A percentile compares a stretch with the other conserved stretches of the same genome.
phyloP scores from a whole-genome alignment of 2,329 filamentous ascomycete species.

The Thyridium curvatum region DNA sequence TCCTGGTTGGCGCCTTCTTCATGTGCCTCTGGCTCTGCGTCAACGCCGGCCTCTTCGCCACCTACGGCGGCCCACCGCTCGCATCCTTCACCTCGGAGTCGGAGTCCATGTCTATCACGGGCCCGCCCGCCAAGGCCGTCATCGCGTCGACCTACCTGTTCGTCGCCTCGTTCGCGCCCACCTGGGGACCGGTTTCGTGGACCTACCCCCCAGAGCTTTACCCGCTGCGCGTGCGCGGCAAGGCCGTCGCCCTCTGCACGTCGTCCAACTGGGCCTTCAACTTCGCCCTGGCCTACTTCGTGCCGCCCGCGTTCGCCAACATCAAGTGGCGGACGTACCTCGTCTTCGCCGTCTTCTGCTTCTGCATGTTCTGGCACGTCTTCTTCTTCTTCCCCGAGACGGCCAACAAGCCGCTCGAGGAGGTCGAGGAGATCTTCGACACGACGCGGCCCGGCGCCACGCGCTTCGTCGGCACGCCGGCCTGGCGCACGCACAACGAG shows the following conservation, averaged over 20 bases:
- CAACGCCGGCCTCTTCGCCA: conserved; percentile 38
- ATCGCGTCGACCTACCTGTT: conserved; percentile 63
- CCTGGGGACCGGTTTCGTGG: conserved; percentile 37
- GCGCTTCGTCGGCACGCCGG: conserved; percentile 30
- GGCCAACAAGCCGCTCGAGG: conserved; percentile 26
- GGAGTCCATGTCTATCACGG: conserved; percentile 41
- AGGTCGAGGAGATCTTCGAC: conserved; percentile 25
- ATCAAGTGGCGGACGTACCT: conserved; percentile 29
- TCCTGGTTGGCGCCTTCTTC: conserved; percentile 58
- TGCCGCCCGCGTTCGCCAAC: conserved; percentile 26
- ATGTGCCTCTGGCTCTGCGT: conserved; percentile 50
- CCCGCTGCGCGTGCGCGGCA: conserved; percentile 31
- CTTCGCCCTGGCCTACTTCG: conserved; percentile 31
- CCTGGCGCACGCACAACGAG: conserved; percentile 34
- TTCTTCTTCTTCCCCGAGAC: conserved; percentile 27
- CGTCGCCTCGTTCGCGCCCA: conserved; percentile 42
- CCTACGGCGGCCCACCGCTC: conserved; percentile 28
- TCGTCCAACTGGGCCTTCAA: conserved; percentile 33
- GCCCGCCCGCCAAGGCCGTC: conserved; percentile 46
- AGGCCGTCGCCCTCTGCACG: conserved; percentile 25
- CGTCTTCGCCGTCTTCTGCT: conserved; percentile 25
- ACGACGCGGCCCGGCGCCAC: conserved; percentile 26
- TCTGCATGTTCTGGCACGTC: conserved; percentile 23
- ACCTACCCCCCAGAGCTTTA: conserved; percentile 41
- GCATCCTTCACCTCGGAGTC: conserved; percentile 28